Conservation (phyloP, 345 rosid genomes). For the Murraya koenigii region DNA sequence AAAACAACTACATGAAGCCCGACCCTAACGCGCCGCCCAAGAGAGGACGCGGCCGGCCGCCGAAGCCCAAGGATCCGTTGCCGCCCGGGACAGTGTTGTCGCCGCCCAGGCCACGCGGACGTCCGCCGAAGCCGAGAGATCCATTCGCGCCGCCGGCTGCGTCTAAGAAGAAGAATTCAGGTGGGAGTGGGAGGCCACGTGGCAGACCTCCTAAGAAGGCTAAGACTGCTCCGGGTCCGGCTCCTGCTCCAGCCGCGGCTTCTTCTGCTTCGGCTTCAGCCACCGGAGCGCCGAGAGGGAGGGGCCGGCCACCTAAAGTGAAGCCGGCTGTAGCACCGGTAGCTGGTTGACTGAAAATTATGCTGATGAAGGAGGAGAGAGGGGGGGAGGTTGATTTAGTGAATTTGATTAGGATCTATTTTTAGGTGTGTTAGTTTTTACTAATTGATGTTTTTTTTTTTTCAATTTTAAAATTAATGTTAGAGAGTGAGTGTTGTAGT, state of each 20-base stretch:
- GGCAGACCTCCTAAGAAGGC: conserved; percentile 76
- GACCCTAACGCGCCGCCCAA: conserved; percentile 74
- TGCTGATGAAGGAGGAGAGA: neutral
- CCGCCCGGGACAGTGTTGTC: conserved; percentile 25
- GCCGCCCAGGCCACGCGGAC: conserved; percentile 68
- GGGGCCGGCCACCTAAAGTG: conserved; percentile 84
- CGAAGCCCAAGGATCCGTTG: conserved; percentile 46
- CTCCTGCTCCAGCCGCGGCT: neutral
- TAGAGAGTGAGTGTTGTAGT: conserved; percentile 10
- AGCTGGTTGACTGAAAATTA: conserved; percentile 39
- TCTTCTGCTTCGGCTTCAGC: conserved; percentile 10
- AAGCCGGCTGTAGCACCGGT: conserved; percentile 69
- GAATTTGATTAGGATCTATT: conserved; percentile 2
- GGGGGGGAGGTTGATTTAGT: neutral
- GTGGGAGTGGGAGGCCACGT: conserved; percentile 44
- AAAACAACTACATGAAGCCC: conserved; percentile 79
- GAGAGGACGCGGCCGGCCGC: conserved; percentile 93
- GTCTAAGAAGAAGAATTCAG: conserved; percentile 18
- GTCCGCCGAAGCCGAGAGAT: conserved; percentile 66
- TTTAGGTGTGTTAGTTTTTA: conserved; percentile 19
- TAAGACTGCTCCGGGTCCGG: conserved; percentile 24
- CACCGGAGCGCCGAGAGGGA: conserved; percentile 44
- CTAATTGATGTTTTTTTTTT: conserved; percentile 25
- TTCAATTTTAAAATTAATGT: neutral
- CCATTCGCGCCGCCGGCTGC: conserved; percentile 33